Base-by-base conservation (phyloP, 2,329 filamentous ascomycete species). In the Alternaria arbusti region DNA sequence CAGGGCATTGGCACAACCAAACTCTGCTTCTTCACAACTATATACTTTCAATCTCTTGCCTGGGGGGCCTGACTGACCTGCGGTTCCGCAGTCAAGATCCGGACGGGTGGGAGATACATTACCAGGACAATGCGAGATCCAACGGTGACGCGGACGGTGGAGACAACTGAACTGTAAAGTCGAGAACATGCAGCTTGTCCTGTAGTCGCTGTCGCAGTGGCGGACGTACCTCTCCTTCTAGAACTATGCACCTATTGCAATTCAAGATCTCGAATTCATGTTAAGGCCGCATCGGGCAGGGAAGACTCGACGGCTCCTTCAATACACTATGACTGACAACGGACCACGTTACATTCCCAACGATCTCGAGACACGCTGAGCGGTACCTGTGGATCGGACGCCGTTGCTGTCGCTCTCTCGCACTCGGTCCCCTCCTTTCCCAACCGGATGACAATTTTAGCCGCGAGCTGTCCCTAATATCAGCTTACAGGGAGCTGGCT, bases 101-200 rank as follows among this genome's bases (percentile, higher is more conserved):
- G 43, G 28, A 57, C 54, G 28, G 28, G 20, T 46, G 55, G 49
- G n/a, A 30, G 25, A 54, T 40, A 30, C 36, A 40, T 40, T 40
- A 40, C 45, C 30, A 57, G 26, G 36, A 32, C 32, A 2, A 25
- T 23, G 26, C 32, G 12, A 57, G 17, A 63, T 59, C 30, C 51
- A 63, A 63, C 60, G 44, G 56, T 59, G 50, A 63, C 55, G 55
- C 60, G 51, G 44, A 45, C 55, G 22, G 60, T 59, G 50, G 56
- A 59, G 56, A 46, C 43, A 1, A 26, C 54, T n/a, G 45, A 40
- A 52, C 49, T 52, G 49, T 25, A 25, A 55, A 12, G 13, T 54
- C 49, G 50, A 32, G 28, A 59, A 55, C 49, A 49, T 43, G 58
- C 50, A 30, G 28, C 36, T 30, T 54, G 45, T 40, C 44, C 36